Percentiles rank a stretch among this genome's conserved stretches.
Evolutionary conservation across 2,329 filamentous ascomycete genomes (phyloP).

Genomic region (Ceratocystis harringtonii): DNA sequence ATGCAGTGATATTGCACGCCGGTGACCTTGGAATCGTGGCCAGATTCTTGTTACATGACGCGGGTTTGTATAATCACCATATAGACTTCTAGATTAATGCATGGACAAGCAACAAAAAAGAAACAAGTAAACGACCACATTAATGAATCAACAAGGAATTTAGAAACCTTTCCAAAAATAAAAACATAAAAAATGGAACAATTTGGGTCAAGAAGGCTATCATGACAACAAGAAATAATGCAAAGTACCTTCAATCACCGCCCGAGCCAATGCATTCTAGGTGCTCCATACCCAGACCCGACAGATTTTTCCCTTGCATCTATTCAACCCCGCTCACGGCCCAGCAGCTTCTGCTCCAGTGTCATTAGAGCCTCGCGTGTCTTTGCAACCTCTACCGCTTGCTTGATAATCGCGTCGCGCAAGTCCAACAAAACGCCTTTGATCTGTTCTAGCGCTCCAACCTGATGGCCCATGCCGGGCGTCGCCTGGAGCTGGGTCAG

Average conservation of each 20-base stretch:
- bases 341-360: slow-evolving; percentile 28
- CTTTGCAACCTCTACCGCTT: slow-evolving; percentile 31
- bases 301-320: not conserved
- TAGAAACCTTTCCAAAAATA: not conserved
- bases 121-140: not conserved
- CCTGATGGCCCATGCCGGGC: slow-evolving; percentile 17
- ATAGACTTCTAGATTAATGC: not conserved
- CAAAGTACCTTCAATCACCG: not conserved
- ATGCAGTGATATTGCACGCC: not conserved
- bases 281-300: not conserved
- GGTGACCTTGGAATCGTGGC: not conserved
- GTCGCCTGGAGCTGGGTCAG: slow-evolving; percentile 20
- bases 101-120: not conserved
- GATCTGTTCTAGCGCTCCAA: slow-evolving; percentile 24
- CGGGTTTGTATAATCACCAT: not conserved
- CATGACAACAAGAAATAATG: slow-evolving; percentile 2
- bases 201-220: slow-evolving; percentile 4
- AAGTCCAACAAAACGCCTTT: slow-evolving; percentile 27
- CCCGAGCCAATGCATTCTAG: not conserved
- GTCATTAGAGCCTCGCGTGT: slow-evolving; percentile 29
- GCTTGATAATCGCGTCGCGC: slow-evolving; percentile 28
- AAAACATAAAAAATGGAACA: not conserved
- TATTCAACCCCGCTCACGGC: slow-evolving; percentile 9
- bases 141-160: not conserved
- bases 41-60: not conserved